A percentile compares a stretch with the other conserved stretches of the same genome.
Evolutionary conservation across 805 yeast genomes (phyloP).

Genomic region (Naumovozyma dairenensis): DNA sequence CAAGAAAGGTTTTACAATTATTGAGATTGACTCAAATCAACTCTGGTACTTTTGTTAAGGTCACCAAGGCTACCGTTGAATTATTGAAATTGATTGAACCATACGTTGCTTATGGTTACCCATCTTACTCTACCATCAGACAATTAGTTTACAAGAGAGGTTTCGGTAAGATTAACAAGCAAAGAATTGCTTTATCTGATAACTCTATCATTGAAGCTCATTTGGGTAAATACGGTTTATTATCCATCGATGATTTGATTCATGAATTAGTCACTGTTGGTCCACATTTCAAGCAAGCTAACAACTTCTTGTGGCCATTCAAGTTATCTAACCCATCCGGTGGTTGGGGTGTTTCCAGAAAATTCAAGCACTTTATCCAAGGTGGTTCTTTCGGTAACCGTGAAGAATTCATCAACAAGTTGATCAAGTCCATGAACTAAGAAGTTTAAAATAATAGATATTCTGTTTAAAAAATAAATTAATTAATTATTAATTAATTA

Average conservation of each 20-base stretch:
- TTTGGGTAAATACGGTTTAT: slow-evolving; percentile 88
- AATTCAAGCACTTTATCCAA: slow-evolving; percentile 94
- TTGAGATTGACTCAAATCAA: slow-evolving; percentile 89
- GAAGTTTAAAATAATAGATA: slow-evolving; percentile 16
- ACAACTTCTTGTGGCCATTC: slow-evolving; percentile 98
- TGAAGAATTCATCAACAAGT: slow-evolving; percentile 89
- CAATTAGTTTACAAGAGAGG: slow-evolving; percentile 96
- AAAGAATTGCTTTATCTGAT: slow-evolving; percentile 84
- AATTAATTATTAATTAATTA: too few relatives aligned
- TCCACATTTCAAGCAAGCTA: slow-evolving; percentile 97
- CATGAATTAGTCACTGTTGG: slow-evolving; percentile 95
- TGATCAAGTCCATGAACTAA: slow-evolving; percentile 90
- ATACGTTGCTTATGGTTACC: slow-evolving; percentile 96
- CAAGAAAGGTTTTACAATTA: slow-evolving; percentile 95
- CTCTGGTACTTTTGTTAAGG: slow-evolving; percentile 90
- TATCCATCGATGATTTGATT: slow-evolving; percentile 85
- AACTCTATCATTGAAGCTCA: slow-evolving; percentile 79
- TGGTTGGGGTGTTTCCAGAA: slow-evolving; percentile 96
- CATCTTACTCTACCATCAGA: slow-evolving; percentile 84
- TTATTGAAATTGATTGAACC: slow-evolving; percentile 91
- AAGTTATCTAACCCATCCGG: slow-evolving; percentile 93
- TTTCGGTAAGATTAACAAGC: slow-evolving; percentile 93
- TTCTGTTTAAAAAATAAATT: too few relatives aligned
- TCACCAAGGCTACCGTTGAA: slow-evolving; percentile 92
- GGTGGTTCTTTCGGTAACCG: slow-evolving; percentile 99